Percentiles rank a stretch among this genome's conserved stretches.
Conservation (phyloP, 129 eudicot species). For the Ambrosia artemisiifolia region DNA sequence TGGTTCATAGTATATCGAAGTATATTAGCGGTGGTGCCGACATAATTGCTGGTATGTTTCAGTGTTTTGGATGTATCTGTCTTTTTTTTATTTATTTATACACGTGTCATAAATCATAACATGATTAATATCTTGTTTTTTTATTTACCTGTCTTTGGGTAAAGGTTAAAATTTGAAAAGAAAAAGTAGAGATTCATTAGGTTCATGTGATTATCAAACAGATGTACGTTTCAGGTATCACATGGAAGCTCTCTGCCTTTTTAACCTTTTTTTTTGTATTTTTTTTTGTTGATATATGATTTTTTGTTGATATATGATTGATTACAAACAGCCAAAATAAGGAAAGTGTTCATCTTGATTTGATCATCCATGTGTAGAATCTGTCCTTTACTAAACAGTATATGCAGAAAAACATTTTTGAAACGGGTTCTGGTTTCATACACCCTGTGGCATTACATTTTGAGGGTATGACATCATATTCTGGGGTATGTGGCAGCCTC, state of each 20-base stretch:
- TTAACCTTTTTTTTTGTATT: not conserved
- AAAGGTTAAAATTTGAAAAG: too few species aligned
- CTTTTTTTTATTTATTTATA: not conserved
- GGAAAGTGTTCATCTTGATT: slow-evolving; percentile 14
- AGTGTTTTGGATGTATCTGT: not conserved
- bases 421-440: too few species aligned
- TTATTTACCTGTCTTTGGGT: too few species aligned
- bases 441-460: too few species aligned
- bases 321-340: slow-evolving; percentile 23
- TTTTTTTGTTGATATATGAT: not conserved
- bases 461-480: too few species aligned
- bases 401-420: too few species aligned
- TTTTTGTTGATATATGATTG: not conserved
- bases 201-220: slow-evolving; percentile 20
- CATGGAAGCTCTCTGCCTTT: slow-evolving; percentile 16
- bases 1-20: slow-evolving; percentile 63
- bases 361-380: slow-evolving; percentile 22
- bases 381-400: slow-evolving; percentile 15
- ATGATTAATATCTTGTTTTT: too few species aligned
- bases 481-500: too few species aligned
- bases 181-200: slow-evolving; percentile 8
- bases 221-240: slow-evolving; percentile 13
- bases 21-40: slow-evolving; percentile 74
- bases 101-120: not conserved
- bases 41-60: slow-evolving; percentile 56